Evolutionary conservation across 1,284 basidiomycete genomes (phyloP).

Genomic region (Ceratobasidium papillatum): DNA sequence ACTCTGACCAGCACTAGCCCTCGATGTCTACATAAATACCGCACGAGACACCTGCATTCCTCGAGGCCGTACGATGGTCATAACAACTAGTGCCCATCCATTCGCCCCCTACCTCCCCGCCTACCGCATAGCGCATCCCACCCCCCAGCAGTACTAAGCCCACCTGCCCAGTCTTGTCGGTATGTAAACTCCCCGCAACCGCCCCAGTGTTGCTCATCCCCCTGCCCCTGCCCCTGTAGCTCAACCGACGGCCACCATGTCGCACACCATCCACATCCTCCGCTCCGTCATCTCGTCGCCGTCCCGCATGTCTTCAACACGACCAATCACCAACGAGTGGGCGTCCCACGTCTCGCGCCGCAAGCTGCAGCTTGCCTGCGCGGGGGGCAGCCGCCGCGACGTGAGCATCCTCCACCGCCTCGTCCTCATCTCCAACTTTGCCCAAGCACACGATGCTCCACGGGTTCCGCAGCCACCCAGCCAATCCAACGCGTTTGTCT

Average conservation of each 20-base stretch:
- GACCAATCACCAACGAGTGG: constrained; percentile 52
- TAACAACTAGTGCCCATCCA: constrained; percentile 4
- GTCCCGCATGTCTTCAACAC: constrained; percentile 43
- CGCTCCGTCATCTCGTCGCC: constrained; percentile 44
- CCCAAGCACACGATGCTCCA: constrained; percentile 41
- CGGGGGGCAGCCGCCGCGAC: constrained; percentile 65
- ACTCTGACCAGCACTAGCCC: background rate
- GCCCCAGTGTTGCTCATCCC: background rate
- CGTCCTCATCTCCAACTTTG: constrained; percentile 82
- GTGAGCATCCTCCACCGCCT: constrained; percentile 79
- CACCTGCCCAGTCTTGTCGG: constrained; percentile 13
- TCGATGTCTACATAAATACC: constrained; percentile 24
- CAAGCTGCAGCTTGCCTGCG: constrained; percentile 72
- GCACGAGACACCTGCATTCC: background rate
- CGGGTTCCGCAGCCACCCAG: constrained; percentile 24
- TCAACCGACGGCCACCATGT: constrained; percentile 44
- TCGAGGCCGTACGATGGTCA: constrained; percentile 33
- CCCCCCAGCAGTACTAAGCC: background rate
- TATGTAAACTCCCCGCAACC: constrained; percentile 1
- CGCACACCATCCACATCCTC: constrained; percentile 40
- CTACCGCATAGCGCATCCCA: constrained; percentile 17
- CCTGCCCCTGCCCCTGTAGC: constrained; percentile 25
- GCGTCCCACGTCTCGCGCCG: constrained; percentile 58
- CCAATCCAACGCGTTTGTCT: constrained; percentile 44
- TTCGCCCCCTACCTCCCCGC: constrained; percentile 24